Percentiles rank a stretch among this genome's conserved stretches.
phyloP scores from a whole-genome alignment of 164 flowering plant species.

The Magnolia kwangsiensis region DNA sequence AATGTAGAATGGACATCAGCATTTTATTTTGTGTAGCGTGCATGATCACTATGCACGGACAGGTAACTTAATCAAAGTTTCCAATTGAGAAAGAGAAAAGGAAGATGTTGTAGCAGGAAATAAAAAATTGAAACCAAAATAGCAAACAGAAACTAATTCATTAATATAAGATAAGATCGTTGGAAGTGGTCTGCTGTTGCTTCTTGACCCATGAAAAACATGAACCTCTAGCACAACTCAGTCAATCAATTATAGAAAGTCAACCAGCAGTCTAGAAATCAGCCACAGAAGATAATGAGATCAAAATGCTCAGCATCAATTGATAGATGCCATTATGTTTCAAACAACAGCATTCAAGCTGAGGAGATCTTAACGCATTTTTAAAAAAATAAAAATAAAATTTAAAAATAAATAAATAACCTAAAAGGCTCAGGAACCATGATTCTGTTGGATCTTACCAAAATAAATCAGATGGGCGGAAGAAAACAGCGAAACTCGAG shows the following conservation, averaged over 20 bases:
- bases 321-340: not conserved
- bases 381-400: not conserved
- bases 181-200: not conserved
- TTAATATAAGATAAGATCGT: not conserved
- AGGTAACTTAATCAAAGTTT: not conserved
- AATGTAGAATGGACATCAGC: too few relatives aligned
- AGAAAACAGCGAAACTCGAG: slow-evolving; percentile 56
- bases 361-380: not conserved
- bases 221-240: not conserved
- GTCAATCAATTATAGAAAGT: not conserved
- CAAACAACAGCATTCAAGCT: not conserved
- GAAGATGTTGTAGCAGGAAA: not conserved
- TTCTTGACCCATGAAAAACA: not conserved
- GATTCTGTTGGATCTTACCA: slow-evolving; percentile 46
- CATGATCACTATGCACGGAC: too few relatives aligned
- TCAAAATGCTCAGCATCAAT: not conserved
- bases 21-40: too few relatives aligned
- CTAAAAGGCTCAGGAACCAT: not conserved
- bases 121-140: not conserved
- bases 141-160: not conserved
- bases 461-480: slow-evolving; percentile 69
- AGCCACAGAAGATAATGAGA: not conserved
- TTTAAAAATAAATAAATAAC: not conserved
- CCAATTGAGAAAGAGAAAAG: not conserved
- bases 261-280: not conserved